phyloP scores from a whole-genome alignment of 768 basidiomycete genomes.

The Leccinum variicolor region DNA sequence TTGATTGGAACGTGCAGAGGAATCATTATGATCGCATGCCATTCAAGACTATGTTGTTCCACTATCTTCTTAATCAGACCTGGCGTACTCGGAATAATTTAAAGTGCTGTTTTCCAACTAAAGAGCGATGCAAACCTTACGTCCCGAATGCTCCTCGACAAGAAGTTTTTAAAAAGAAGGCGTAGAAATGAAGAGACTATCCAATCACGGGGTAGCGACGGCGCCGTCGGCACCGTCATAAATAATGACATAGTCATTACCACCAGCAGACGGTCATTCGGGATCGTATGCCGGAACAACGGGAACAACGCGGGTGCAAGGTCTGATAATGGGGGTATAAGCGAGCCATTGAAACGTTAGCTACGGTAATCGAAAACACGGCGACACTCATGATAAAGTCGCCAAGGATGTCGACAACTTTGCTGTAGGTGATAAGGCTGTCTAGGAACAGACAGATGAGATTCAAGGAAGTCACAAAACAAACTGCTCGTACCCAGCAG shows the following conservation, averaged over 20 bases:
- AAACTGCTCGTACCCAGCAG: conserved; percentile 61
- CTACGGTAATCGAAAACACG: background rate
- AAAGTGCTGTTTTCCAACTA: conserved; percentile 73
- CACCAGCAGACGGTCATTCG: conserved; percentile 88
- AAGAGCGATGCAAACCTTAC: conserved; percentile 69
- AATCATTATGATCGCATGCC: conserved; percentile 88
- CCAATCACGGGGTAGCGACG: conserved; percentile 78
- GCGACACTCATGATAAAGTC: conserved; percentile 62
- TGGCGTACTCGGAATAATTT: conserved; percentile 44
- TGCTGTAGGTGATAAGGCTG: conserved; percentile 72
- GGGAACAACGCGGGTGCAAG: conserved; percentile 89
- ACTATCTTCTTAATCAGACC: conserved; percentile 52
- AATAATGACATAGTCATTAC: conserved; percentile 86
- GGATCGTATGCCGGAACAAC: conserved; percentile 96
- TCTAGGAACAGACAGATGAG: conserved; percentile 41
- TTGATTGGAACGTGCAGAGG: conserved; percentile 83
- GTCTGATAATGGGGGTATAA: conserved; percentile 70
- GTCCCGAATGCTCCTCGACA: conserved; percentile 81
- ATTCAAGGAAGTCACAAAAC: background rate
- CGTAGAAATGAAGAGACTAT: conserved; percentile 71
- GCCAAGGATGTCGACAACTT: conserved; percentile 74
- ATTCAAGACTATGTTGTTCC: conserved; percentile 65
- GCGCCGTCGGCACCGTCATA: conserved; percentile 68
- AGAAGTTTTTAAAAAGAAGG: conserved; percentile 91
- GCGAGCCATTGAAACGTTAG: conserved; percentile 1